Evolutionary conservation across 176 grass and related monocot genomes (phyloP).

Genomic region (Rhipidocladum racemiflorum): DNA sequence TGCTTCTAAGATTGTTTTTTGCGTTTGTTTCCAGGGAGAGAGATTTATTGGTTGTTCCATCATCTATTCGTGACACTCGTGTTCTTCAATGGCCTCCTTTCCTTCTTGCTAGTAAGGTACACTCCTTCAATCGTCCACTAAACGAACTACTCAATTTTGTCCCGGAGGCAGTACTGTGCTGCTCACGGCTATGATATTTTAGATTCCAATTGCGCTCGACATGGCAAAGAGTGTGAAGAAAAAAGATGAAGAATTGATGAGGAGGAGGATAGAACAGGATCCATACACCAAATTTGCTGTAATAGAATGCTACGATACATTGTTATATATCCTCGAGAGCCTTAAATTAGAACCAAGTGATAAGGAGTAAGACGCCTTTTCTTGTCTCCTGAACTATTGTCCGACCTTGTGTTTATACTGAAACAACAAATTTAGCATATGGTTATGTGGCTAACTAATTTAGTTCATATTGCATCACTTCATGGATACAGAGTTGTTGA

Average conservation of each 20-base stretch:
- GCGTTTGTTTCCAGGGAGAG: conserved; percentile 56
- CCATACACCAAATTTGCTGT: conserved; percentile 62
- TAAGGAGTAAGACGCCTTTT: conserved; percentile 47
- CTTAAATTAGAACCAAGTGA: conserved; percentile 51
- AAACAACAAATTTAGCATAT: conserved; percentile 12
- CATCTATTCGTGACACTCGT: conserved; percentile 47
- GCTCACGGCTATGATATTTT: conserved; percentile 7
- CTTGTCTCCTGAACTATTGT: background rate
- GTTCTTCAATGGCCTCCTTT: conserved; percentile 96
- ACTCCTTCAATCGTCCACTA: background rate
- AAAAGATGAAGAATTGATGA: conserved; percentile 66
- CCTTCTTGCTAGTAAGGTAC: conserved; percentile 96
- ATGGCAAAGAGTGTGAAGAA: conserved; percentile 85
- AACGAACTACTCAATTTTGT: conserved; percentile 11
- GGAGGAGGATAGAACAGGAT: conserved; percentile 64
- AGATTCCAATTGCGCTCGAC: conserved; percentile 95
- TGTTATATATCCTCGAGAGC: conserved; percentile 50
- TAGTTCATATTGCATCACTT: conserved; percentile 4
- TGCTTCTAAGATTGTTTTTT: background rate
- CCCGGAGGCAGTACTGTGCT: background rate
- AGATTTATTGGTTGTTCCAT: conserved; percentile 66
- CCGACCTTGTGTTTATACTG: background rate
- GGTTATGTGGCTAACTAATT: conserved; percentile 9
- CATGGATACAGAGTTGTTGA: conserved; percentile 49
- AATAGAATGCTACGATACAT: conserved; percentile 73